Conservation (phyloP, 768 basidiomycete genomes). For the Scleroderma bovista region DNA sequence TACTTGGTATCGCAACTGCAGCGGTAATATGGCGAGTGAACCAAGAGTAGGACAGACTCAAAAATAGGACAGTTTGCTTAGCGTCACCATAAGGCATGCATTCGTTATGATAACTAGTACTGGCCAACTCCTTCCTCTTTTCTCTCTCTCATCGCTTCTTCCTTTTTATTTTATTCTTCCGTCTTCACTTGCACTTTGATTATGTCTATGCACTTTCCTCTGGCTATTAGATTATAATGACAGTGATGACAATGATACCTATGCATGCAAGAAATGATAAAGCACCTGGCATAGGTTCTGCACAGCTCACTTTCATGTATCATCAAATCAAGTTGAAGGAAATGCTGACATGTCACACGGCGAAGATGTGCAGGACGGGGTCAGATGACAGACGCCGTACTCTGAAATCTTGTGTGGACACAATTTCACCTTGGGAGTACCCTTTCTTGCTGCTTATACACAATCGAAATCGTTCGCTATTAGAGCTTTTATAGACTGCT, state of each 20-base stretch:
- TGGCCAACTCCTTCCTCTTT: neutral
- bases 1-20: conserved; percentile 62
- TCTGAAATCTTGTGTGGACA: too few relatives aligned
- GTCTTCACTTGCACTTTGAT: conserved; percentile 15
- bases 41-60: conserved; percentile 25
- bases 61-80: conserved; percentile 12
- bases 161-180: conserved; percentile 21
- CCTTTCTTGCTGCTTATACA: too few relatives aligned
- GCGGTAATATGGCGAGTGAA: conserved; percentile 72
- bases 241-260: neutral
- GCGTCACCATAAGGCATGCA: conserved; percentile 4
- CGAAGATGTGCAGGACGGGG: too few relatives aligned
- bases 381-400: too few relatives aligned
- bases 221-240: conserved; percentile 9
- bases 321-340: too few relatives aligned
- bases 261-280: neutral
- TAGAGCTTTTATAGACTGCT: too few relatives aligned
- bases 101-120: conserved; percentile 12
- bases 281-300: too few relatives aligned
- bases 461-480: too few relatives aligned
- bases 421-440: too few relatives aligned
- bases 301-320: too few relatives aligned
- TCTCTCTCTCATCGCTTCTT: conserved; percentile 1
- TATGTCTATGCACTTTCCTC: conserved; percentile 19
- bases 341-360: too few relatives aligned